Percentiles rank a stretch among this genome's conserved stretches.
These are phyloP conservation scores for Dendrobium chrysotoxum DNA, from an alignment of 106 monocot genomes.

Conservation along the genomic window DNA sequence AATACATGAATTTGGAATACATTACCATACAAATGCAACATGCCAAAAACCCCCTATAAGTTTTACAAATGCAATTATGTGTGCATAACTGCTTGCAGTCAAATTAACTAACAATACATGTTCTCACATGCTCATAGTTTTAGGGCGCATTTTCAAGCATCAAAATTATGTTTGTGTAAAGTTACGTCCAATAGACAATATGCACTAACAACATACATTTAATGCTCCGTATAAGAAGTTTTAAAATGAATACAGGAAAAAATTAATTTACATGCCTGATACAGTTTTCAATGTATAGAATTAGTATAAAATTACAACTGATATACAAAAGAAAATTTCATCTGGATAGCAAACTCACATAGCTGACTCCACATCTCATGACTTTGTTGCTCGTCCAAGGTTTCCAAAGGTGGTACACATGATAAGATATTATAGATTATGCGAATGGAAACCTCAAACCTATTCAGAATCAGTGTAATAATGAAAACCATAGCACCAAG, in stretches of 20 bases:
- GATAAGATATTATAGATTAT: slow-evolving; percentile 45
- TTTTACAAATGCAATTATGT: too few species aligned
- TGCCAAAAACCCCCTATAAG: too few species aligned
- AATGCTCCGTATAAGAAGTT: not conserved
- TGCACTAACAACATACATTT: not conserved
- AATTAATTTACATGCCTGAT: not conserved
- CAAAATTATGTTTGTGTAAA: too few species aligned
- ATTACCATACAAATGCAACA: too few species aligned
- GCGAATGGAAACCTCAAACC: slow-evolving; percentile 21
- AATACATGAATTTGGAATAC: too few species aligned
- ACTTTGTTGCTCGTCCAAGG: slow-evolving; percentile 25
- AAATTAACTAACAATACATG: too few species aligned
- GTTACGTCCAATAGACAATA: not conserved
- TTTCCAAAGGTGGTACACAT: slow-evolving; percentile 37
- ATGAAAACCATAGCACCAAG: not conserved
- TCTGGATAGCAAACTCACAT: slow-evolving; percentile 25
- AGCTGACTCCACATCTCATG: slow-evolving; percentile 62
- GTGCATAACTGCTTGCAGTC: too few species aligned
- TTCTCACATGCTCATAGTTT: too few species aligned
- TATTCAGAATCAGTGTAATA: slow-evolving; percentile 9
- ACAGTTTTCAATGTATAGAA: not conserved
- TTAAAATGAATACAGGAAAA: not conserved
- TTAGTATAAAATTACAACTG: not conserved
- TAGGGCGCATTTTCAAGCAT: too few species aligned
- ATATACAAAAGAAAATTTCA: not conserved